Conservation (phyloP, 176 grass and related monocot genomes). For the Aegilops speltoides region DNA sequence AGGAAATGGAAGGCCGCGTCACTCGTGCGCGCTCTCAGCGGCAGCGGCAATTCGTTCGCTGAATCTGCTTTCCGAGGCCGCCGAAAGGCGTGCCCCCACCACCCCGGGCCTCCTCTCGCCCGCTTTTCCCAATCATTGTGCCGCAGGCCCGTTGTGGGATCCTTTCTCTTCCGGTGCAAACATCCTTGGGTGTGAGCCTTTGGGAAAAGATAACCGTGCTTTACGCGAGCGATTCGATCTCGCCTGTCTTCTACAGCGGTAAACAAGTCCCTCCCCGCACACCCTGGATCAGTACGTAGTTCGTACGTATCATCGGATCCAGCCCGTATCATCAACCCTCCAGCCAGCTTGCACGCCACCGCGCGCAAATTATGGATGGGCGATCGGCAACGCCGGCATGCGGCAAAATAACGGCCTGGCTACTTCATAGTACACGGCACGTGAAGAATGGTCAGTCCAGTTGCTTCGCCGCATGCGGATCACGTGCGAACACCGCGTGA, state of each 20-base stretch:
- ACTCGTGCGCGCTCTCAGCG: background rate
- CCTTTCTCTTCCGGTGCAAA: background rate
- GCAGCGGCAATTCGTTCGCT: background rate
- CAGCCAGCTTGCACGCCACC: no score
- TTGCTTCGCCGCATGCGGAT: no score
- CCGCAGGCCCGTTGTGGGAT: background rate
- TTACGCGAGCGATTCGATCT: background rate
- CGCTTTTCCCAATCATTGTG: conserved; percentile 31
- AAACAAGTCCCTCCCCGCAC: no score
- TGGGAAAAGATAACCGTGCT: background rate
- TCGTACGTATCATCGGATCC: no score
- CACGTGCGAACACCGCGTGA: no score
- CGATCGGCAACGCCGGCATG: no score
- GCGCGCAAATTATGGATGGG: no score
- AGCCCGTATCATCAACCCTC: no score
- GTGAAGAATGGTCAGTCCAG: no score
- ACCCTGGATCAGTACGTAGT: no score
- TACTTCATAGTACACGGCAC: no score
- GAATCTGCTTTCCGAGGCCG: conserved; percentile 10
- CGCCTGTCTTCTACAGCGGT: background rate
- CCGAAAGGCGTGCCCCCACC: background rate
- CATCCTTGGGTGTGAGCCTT: background rate
- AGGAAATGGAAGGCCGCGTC: background rate
- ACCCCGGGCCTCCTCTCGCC: background rate
- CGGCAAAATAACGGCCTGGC: no score